A percentile compares a stretch with the other conserved stretches of the same genome.
Conservation (phyloP, 371 early-diverging fungal genomes). For the Fennellomyces sp. region DNA sequence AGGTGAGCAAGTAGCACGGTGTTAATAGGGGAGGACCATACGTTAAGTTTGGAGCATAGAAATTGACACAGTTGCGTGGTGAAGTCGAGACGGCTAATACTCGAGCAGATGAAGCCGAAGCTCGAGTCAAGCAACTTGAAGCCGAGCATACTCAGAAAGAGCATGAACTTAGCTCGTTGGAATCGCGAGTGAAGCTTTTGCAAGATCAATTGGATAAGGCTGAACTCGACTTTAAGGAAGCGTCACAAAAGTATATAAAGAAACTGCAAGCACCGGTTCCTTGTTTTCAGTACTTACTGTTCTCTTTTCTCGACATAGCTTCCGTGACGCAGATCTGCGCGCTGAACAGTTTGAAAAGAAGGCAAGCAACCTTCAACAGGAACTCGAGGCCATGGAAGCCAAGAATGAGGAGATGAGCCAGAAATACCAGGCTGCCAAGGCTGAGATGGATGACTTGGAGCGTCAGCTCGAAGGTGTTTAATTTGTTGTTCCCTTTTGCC, state of each 20-base stretch:
- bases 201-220: slow-evolving; percentile 71
- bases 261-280: slow-evolving; percentile 49
- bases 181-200: slow-evolving; percentile 62
- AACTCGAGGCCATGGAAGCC: slow-evolving; percentile 27
- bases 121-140: slow-evolving; percentile 56
- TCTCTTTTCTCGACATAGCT: slow-evolving; percentile 38
- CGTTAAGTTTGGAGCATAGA: slow-evolving; percentile 43
- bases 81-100: slow-evolving; percentile 69
- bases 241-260: slow-evolving; percentile 71
- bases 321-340: slow-evolving; percentile 74
- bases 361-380: slow-evolving; percentile 26
- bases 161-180: slow-evolving; percentile 63
- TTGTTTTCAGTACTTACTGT: not conserved
- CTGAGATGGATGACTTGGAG: slow-evolving; percentile 46
- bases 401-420: slow-evolving; percentile 35
- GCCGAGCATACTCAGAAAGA: slow-evolving; percentile 68
- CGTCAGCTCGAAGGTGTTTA: slow-evolving; percentile 46
- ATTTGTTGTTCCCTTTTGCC: not conserved
- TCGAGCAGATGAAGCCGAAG: slow-evolving; percentile 70
- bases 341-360: slow-evolving; percentile 57
- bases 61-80: slow-evolving; percentile 66
- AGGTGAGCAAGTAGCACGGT: too few species aligned
- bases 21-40: not conserved
- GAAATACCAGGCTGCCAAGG: slow-evolving; percentile 37
- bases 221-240: slow-evolving; percentile 65